These are phyloP conservation scores for Septoria linicola DNA, from an alignment of 2,329 filamentous ascomycete species.

Conservation along the genomic window DNA sequence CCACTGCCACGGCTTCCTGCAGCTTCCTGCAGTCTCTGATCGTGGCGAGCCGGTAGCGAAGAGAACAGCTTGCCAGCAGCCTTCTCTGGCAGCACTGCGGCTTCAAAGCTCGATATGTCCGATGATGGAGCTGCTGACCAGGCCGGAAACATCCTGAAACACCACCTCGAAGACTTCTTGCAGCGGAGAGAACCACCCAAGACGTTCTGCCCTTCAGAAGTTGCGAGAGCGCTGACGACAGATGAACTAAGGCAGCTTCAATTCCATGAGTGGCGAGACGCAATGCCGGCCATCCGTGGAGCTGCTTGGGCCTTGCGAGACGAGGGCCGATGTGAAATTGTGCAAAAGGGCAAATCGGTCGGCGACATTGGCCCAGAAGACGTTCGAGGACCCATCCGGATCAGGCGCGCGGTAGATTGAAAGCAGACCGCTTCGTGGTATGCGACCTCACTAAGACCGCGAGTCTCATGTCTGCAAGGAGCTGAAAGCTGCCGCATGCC, in stretches of 20 bases:
- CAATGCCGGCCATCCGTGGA: constrained; percentile 48
- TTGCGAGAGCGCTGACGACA: constrained; percentile 47
- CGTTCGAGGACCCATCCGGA: constrained; percentile 50
- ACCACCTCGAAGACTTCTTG: constrained; percentile 28
- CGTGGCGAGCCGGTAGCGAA: constrained; percentile 17
- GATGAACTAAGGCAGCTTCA: constrained; percentile 41
- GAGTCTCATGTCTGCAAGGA: constrained; percentile 12
- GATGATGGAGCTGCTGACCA: constrained; percentile 11
- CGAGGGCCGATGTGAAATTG: constrained; percentile 46
- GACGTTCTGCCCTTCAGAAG: constrained; percentile 55
- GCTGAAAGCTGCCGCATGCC: neutral
- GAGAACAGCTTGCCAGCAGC: neutral
- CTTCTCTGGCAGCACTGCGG: neutral
- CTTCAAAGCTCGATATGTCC: constrained; percentile 8
- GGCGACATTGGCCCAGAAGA: constrained; percentile 36
- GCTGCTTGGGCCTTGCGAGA: constrained; percentile 46
- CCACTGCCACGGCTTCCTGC: constrained; percentile 16
- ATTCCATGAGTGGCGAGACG: constrained; percentile 45
- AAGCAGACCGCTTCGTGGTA: neutral
- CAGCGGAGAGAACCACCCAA: constrained; percentile 43
- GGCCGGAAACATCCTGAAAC: constrained; percentile 18
- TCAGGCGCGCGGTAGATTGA: constrained; percentile 33
- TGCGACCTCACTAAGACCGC: neutral
- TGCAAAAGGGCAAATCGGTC: constrained; percentile 50
- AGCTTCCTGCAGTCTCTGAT: constrained; percentile 4